Evolutionary conservation across 2,329 filamentous ascomycete species (phyloP).

Genomic region (Pseudogymnoascus sp.): DNA sequence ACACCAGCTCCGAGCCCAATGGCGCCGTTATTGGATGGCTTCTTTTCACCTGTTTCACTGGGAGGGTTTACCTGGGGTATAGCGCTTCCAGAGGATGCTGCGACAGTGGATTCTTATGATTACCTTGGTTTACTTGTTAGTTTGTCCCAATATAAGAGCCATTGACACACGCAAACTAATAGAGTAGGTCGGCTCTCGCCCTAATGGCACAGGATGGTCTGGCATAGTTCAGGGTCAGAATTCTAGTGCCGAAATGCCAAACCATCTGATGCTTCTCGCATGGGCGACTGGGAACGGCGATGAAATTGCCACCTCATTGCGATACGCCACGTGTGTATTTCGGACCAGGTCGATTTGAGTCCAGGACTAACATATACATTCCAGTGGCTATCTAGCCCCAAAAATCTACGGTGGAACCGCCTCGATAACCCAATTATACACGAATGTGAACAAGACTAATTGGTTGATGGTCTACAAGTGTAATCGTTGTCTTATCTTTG

Average conservation of each 20-base stretch:
- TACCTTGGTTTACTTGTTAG: slow-evolving; percentile 51
- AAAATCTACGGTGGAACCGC: slow-evolving; percentile 52
- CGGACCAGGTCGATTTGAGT: not conserved
- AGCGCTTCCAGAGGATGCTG: slow-evolving; percentile 41
- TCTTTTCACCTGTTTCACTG: slow-evolving; percentile 20
- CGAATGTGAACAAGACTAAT: slow-evolving; percentile 46
- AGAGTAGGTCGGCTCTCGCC: slow-evolving; percentile 33
- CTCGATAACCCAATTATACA: slow-evolving; percentile 50
- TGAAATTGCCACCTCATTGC: slow-evolving; percentile 48
- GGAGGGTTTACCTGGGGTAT: slow-evolving; percentile 46
- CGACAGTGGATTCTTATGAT: slow-evolving; percentile 41
- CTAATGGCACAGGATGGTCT: slow-evolving; percentile 45
- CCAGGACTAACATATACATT: not conserved
- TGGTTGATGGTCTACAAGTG: slow-evolving; percentile 60
- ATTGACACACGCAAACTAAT: not conserved
- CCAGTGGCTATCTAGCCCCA: slow-evolving; percentile 48
- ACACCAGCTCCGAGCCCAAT: slow-evolving; percentile 37
- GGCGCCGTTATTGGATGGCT: slow-evolving; percentile 29
- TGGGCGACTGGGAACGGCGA: slow-evolving; percentile 44
- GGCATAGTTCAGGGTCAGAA: slow-evolving; percentile 46
- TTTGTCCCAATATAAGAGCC: not conserved
- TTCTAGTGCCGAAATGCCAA: slow-evolving; percentile 39
- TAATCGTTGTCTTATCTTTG: slow-evolving; percentile 46
- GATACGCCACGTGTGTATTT: slow-evolving; percentile 37
- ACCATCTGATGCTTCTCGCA: slow-evolving; percentile 44